A percentile compares a stretch with the other conserved stretches of the same genome.
Conservation (phyloP, 202 grass and related monocot species). For the Schoenoplectus triqueter region DNA sequence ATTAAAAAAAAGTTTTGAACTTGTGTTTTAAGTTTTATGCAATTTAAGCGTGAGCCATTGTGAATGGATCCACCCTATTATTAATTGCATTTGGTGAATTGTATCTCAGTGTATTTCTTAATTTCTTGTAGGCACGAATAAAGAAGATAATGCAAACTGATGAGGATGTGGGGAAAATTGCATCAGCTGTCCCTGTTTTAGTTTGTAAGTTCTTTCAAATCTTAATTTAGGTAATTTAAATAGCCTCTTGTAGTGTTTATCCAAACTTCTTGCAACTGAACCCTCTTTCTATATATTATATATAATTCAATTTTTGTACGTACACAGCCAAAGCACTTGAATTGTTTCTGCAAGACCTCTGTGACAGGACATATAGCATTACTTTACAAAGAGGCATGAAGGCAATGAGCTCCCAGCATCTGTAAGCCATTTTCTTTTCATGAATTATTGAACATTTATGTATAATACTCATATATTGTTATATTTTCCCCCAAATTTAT, state of each 20-base stretch:
- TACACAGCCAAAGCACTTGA: constrained; percentile 93
- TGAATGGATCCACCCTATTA: background rate
- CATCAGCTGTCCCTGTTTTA: constrained; percentile 89
- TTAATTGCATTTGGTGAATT: background rate
- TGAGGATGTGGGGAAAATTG: constrained; percentile 94
- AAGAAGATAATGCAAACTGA: constrained; percentile 99
- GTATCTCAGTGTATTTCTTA: background rate
- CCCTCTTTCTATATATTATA: background rate
- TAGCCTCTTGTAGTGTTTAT: constrained; percentile 1
- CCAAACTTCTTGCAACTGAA: background rate
- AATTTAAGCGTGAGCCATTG: background rate
- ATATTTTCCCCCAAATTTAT: constrained; percentile 25
- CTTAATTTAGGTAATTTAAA: constrained; percentile 23
- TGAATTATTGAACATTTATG: constrained; percentile 33
- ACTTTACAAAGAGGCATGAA: constrained; percentile 73
- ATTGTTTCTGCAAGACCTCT: constrained; percentile 93
- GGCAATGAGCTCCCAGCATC: constrained; percentile 78
- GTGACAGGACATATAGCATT: constrained; percentile 71
- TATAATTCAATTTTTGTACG: constrained; percentile 29
- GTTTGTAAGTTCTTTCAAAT: constrained; percentile 71
- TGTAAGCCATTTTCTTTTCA: constrained; percentile 61
- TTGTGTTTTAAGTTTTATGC: background rate
- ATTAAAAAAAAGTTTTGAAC: background rate
- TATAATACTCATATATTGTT: background rate
- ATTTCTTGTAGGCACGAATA: constrained; percentile 66